Evolutionary conservation across 1,284 basidiomycete species (phyloP).

Genomic region (Pseudozyma flocculosa): DNA sequence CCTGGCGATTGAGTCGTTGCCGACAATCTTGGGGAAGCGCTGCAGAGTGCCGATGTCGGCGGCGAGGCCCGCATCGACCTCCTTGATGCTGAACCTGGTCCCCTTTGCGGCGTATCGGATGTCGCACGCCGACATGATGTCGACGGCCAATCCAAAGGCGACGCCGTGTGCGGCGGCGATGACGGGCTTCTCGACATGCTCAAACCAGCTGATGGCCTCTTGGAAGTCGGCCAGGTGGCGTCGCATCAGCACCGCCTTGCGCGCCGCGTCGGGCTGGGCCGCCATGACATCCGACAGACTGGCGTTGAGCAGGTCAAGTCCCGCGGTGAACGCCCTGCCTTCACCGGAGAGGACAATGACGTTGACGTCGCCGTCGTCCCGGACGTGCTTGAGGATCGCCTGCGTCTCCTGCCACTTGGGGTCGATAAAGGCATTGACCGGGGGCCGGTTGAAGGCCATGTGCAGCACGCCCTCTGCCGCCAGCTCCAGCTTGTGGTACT

Average conservation of each 20-base stretch:
- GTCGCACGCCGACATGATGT: slow-evolving; percentile 79
- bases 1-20: slow-evolving; percentile 73
- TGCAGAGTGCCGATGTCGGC: slow-evolving; percentile 89
- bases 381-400: slow-evolving; percentile 40
- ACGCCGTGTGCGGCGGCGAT: slow-evolving; percentile 79
- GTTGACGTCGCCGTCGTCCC: slow-evolving; percentile 45
- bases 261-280: slow-evolving; percentile 42
- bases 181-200: slow-evolving; percentile 77
- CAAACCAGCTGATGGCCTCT: slow-evolving; percentile 56
- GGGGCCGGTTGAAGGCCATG: slow-evolving; percentile 47
- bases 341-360: slow-evolving; percentile 53
- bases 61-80: slow-evolving; percentile 85
- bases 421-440: slow-evolving; percentile 52
- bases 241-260: slow-evolving; percentile 44
- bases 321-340: slow-evolving; percentile 55
- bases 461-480: slow-evolving; percentile 42
- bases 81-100: slow-evolving; percentile 75
- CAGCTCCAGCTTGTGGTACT: slow-evolving; percentile 43
- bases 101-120: slow-evolving; percentile 72
- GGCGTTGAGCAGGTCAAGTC: slow-evolving; percentile 47
- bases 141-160: slow-evolving; percentile 71
- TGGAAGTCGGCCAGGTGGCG: slow-evolving; percentile 55
- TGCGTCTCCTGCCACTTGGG: slow-evolving; percentile 52
- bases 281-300: slow-evolving; percentile 14
- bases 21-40: slow-evolving; percentile 76